Conservation (phyloP, 2,329 filamentous ascomycete genomes). For the Fonsecaea pugnacius region DNA sequence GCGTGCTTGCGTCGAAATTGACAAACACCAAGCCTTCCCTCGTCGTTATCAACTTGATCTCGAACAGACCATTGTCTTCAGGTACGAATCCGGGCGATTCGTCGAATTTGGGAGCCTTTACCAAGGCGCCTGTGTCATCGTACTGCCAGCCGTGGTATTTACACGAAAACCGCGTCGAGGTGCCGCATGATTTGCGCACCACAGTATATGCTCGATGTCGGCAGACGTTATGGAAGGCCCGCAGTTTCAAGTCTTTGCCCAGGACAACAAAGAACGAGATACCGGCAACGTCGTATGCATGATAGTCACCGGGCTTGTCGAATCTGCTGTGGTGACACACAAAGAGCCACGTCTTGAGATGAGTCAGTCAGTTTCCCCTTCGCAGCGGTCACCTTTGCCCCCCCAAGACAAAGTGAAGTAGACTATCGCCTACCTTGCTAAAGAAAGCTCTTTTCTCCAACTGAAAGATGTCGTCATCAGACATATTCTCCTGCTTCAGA, state of each 20-base stretch:
- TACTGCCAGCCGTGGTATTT: slow-evolving; percentile 69
- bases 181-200: slow-evolving; percentile 57
- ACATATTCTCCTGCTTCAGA: slow-evolving; percentile 21
- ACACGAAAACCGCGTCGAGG: slow-evolving; percentile 56
- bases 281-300: slow-evolving; percentile 60
- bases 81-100: slow-evolving; percentile 62
- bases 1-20: slow-evolving; percentile 34
- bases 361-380: slow-evolving; percentile 16
- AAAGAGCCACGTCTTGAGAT: slow-evolving; percentile 42
- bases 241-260: slow-evolving; percentile 59
- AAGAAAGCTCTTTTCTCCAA: slow-evolving; percentile 57
- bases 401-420: slow-evolving; percentile 60
- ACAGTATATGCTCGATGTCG: slow-evolving; percentile 65
- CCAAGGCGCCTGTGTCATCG: slow-evolving; percentile 60
- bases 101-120: slow-evolving; percentile 65
- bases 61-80: slow-evolving; percentile 59
- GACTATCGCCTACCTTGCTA: slow-evolving; percentile 46
- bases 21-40: slow-evolving; percentile 33
- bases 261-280: slow-evolving; percentile 60
- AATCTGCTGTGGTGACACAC: slow-evolving; percentile 51
- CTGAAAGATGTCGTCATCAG: slow-evolving; percentile 48
- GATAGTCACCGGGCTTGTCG: slow-evolving; percentile 60
- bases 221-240: slow-evolving; percentile 67
- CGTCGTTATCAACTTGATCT: slow-evolving; percentile 31
- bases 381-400: slow-evolving; percentile 40